A percentile compares a stretch with the other conserved stretches of the same genome.
phyloP scores from a whole-genome alignment of 805 yeast genomes.

The Cyberlindnera americana region DNA sequence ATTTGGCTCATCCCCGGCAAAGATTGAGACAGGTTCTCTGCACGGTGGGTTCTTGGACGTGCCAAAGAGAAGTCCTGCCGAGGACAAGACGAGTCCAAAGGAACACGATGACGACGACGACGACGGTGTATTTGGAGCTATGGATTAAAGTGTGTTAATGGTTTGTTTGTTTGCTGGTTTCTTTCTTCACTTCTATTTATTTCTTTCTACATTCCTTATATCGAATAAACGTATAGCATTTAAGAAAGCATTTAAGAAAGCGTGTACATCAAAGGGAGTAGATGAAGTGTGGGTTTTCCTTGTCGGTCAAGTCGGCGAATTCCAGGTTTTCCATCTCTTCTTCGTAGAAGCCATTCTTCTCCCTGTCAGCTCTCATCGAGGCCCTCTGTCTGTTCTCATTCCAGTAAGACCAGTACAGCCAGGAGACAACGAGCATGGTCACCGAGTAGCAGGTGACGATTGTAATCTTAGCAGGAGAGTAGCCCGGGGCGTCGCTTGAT shows the following conservation, averaged over 20 bases:
- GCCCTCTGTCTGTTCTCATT: constrained; percentile 8
- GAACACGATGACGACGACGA: constrained; percentile 22
- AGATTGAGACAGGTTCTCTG: constrained; percentile 9
- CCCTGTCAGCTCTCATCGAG: constrained; percentile 2
- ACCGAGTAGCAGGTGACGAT: constrained; percentile 5
- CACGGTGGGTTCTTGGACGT: constrained; percentile 35
- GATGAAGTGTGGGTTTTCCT: constrained; percentile 30
- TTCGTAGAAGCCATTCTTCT: not conserved
- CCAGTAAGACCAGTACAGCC: constrained; percentile 9
- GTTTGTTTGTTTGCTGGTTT: no score
- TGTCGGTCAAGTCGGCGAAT: constrained; percentile 44
- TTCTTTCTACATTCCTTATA: not conserved
- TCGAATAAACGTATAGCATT: no score
- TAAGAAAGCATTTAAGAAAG: no score
- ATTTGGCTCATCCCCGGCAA: constrained; percentile 10
- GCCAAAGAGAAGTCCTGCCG: constrained; percentile 15
- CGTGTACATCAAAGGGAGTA: constrained; percentile 24
- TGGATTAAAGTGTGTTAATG: constrained; percentile 29
- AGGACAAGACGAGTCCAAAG: constrained; percentile 12
- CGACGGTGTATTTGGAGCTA: constrained; percentile 35
- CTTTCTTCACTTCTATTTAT: no score
- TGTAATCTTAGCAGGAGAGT: constrained; percentile 27
- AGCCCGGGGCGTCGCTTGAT: constrained; percentile 52
- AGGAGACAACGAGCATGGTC: not conserved
- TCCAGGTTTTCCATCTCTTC: constrained; percentile 10